Evolutionary conservation across 306 rosid species (phyloP).

Genomic region (Begonia loranthoides): DNA sequence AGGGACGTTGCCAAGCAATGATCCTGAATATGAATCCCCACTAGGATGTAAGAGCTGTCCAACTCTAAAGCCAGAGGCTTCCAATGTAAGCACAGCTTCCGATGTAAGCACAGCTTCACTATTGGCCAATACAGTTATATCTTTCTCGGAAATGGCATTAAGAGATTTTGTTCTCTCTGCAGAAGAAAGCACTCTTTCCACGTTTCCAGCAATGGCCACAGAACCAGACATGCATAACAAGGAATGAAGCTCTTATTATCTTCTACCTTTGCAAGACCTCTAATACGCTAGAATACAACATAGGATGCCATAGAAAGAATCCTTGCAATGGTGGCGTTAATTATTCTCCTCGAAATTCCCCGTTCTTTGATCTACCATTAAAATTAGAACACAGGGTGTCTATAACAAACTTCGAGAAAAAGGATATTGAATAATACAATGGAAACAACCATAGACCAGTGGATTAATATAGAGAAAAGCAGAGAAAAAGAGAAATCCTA

Average conservation of each 20-base stretch:
- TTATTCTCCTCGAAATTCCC: constrained; percentile 15
- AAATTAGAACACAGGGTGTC: background rate
- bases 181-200: constrained; percentile 38
- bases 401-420: background rate
- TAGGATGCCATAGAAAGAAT: constrained; percentile 18
- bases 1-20: constrained; percentile 63
- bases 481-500: background rate
- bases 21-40: constrained; percentile 70
- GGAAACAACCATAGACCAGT: background rate
- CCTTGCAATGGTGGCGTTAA: constrained; percentile 14
- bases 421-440: no score
- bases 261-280: constrained; percentile 17
- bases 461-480: constrained; percentile 1
- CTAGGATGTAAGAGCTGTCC: constrained; percentile 54
- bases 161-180: constrained; percentile 80
- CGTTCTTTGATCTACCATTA: constrained; percentile 22
- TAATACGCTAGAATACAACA: constrained; percentile 31
- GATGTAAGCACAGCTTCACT: constrained; percentile 38
- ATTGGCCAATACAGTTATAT: constrained; percentile 26
- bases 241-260: constrained; percentile 29
- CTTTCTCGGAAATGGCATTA: constrained; percentile 34
- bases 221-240: constrained; percentile 97
- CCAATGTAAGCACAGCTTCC: constrained; percentile 44
- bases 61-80: constrained; percentile 50
- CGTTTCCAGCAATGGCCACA: constrained; percentile 55